Conservation (phyloP, 2,329 filamentous ascomycete species). For the Pyrenophora seminiperda region DNA sequence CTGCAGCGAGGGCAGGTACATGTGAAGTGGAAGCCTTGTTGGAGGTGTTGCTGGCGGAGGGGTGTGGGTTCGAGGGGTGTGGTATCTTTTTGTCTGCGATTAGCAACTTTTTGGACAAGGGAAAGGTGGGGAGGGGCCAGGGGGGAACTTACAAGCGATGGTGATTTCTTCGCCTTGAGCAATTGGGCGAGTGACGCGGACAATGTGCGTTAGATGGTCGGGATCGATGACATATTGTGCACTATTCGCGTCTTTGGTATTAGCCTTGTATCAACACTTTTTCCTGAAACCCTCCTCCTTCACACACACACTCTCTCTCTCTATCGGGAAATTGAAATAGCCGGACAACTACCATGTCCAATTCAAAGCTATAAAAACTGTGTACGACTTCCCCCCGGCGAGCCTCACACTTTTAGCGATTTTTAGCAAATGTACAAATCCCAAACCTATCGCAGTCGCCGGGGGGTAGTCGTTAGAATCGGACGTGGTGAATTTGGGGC, state of each 20-base stretch:
- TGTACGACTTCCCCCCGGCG: too few species aligned
- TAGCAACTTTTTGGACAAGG: neutral
- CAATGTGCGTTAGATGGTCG: conserved; percentile 47
- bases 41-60: conserved; percentile 39
- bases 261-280: too few species aligned
- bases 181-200: conserved; percentile 45
- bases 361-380: too few species aligned
- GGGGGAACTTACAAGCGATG: conserved; percentile 43
- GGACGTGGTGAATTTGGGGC: too few species aligned
- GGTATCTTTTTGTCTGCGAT: conserved; percentile 34
- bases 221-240: conserved; percentile 50
- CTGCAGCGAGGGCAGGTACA: conserved; percentile 49
- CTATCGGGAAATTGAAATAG: too few species aligned
- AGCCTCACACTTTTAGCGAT: too few species aligned
- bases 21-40: conserved; percentile 48
- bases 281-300: conserved; percentile 12
- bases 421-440: too few species aligned
- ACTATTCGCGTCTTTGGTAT: conserved; percentile 38
- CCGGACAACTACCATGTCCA: too few species aligned
- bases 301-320: too few species aligned
- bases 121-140: neutral
- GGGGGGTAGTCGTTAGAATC: too few species aligned
- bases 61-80: conserved; percentile 42
- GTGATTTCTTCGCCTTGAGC: conserved; percentile 48
- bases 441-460: too few species aligned